Evolutionary conservation across 169 alveolate species (phyloP).

Genomic region (Plasmodium inui): DNA sequence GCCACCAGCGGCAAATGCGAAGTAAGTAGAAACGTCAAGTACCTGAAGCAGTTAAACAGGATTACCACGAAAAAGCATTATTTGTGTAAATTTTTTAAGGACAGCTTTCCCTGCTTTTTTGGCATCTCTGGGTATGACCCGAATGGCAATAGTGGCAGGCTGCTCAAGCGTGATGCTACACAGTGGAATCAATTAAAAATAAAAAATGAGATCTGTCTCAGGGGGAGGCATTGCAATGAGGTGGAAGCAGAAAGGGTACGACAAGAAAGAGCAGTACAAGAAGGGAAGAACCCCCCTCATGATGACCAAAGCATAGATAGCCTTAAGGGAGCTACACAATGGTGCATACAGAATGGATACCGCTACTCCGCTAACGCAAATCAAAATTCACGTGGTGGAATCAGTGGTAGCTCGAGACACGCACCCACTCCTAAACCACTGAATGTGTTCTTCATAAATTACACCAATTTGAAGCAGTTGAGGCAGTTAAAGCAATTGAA

Average conservation of each 20-base stretch:
- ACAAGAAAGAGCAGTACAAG: background rate
- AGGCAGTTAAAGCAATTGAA: background rate
- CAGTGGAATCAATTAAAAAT: background rate
- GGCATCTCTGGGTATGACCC: background rate
- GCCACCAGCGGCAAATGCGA: background rate
- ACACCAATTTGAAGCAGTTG: background rate
- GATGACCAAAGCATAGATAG: background rate
- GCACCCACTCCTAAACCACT: background rate
- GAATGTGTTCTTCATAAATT: slow-evolving; percentile 28
- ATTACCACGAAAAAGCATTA: background rate
- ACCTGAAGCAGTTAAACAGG: slow-evolving; percentile 4
- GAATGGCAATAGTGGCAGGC: background rate
- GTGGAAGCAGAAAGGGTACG: background rate
- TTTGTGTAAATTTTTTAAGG: slow-evolving; percentile 3
- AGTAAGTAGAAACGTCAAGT: background rate
- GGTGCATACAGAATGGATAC: background rate
- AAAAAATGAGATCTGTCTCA: background rate
- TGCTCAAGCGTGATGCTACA: background rate
- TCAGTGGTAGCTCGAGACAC: background rate
- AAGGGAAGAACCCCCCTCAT: background rate
- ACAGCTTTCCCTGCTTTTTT: slow-evolving; percentile 9
- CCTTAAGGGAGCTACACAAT: background rate
- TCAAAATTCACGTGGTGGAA: background rate
- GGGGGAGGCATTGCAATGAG: background rate
- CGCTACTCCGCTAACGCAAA: background rate